A percentile compares a stretch with the other conserved stretches of the same genome.
These are phyloP conservation scores for Sphagnum fallax DNA, from an alignment of 228 moss, liverwort and hornwort genomes.

Conservation along the genomic window DNA sequence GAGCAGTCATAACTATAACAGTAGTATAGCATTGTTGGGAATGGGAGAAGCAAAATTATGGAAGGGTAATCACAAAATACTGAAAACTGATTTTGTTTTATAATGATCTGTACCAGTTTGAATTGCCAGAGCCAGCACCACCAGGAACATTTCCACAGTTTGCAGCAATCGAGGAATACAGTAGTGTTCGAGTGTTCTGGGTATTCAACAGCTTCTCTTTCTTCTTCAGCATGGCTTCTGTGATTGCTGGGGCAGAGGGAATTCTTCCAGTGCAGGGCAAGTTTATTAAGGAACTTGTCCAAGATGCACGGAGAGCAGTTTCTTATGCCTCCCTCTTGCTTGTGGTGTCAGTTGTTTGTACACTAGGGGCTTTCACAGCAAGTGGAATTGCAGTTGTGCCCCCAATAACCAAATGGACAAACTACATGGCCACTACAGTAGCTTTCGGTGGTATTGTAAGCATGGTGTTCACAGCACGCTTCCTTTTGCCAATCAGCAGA, in stretches of 20 bases:
- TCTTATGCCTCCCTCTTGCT: slow-evolving; percentile 15
- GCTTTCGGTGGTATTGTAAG: slow-evolving; percentile 15
- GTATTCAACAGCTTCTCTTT: slow-evolving; percentile 49
- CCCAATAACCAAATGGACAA: slow-evolving; percentile 9
- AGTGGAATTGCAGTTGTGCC: slow-evolving; percentile 13
- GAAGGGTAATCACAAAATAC: too few relatives aligned
- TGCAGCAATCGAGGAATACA: slow-evolving; percentile 34
- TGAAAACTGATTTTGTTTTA: not conserved
- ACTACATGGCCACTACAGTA: slow-evolving; percentile 13
- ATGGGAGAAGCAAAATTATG: too few relatives aligned
- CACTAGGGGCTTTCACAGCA: slow-evolving; percentile 18
- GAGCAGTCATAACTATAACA: too few relatives aligned
- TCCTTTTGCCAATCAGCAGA: slow-evolving; percentile 14
- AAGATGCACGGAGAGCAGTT: slow-evolving; percentile 16
- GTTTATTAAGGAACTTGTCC: slow-evolving; percentile 29
- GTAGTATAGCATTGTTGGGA: too few relatives aligned
- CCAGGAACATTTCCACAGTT: slow-evolving; percentile 8
- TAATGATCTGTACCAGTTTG: slow-evolving; percentile 3
- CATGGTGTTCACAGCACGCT: slow-evolving; percentile 8
- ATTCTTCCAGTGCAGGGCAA: slow-evolving; percentile 26
- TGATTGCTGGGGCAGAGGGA: slow-evolving; percentile 30
- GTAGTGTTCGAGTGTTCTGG: slow-evolving; percentile 44
- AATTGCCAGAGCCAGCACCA: slow-evolving; percentile 9
- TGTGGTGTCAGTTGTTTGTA: slow-evolving; percentile 12
- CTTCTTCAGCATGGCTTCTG: slow-evolving; percentile 39